Conservation (phyloP, 148 eudicot genomes). For the Camellia lanceoleosa region DNA sequence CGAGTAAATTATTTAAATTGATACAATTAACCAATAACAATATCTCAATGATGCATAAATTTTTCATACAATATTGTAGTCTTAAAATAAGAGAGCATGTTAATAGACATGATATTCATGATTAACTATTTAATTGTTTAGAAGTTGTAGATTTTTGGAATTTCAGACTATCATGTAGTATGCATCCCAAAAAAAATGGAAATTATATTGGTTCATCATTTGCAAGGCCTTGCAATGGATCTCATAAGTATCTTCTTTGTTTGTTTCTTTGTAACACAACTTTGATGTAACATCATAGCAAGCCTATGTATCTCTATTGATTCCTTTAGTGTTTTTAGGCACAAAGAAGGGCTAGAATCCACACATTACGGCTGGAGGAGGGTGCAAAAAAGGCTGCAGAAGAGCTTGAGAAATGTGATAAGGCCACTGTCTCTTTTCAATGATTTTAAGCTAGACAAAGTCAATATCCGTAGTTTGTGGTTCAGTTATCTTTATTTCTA, state of each 20-base stretch:
- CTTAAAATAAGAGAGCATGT: too few species aligned
- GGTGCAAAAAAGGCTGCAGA: constrained; percentile 94
- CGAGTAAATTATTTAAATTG: too few species aligned
- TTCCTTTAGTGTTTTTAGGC: constrained; percentile 29
- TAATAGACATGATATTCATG: too few species aligned
- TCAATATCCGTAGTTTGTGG: neutral
- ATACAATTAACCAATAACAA: too few species aligned
- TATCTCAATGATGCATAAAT: too few species aligned
- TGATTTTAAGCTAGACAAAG: neutral
- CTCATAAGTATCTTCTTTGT: neutral
- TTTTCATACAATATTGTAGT: too few species aligned
- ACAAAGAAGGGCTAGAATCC: constrained; percentile 81
- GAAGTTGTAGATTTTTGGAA: neutral
- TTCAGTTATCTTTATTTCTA: neutral
- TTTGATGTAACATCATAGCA: neutral
- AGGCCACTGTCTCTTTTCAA: neutral
- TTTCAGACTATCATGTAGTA: neutral
- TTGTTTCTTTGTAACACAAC: neutral
- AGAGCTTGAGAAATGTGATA: constrained; percentile 87
- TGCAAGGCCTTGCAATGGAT: neutral
- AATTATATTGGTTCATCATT: neutral
- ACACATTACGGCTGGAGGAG: constrained; percentile 71
- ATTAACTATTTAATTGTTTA: neutral
- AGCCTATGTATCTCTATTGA: neutral
- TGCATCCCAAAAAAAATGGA: neutral